Conservation (phyloP, 164 flowering plant species). For the Tetracentron sinense region DNA sequence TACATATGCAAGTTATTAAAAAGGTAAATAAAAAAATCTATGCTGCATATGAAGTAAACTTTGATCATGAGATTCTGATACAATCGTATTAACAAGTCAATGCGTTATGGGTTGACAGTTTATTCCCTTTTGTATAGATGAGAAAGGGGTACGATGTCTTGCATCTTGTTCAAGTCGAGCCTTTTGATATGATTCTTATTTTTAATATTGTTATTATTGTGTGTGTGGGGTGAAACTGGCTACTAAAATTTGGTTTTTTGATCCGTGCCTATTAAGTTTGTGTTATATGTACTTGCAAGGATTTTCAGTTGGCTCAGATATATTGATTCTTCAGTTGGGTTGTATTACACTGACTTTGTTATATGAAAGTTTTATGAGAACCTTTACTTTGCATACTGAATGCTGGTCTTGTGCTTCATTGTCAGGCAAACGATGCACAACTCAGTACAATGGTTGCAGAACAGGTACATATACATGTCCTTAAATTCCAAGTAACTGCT, state of each 20-base stretch:
- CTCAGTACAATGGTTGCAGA: constrained; percentile 99
- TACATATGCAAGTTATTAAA: no score
- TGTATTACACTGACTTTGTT: no score
- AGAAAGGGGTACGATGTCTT: background rate
- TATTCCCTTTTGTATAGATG: background rate
- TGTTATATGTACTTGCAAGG: no score
- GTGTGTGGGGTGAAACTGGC: background rate
- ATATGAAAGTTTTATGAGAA: background rate
- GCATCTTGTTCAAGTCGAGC: background rate
- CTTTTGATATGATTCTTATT: no score
- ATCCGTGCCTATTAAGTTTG: background rate
- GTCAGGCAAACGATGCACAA: constrained; percentile 97
- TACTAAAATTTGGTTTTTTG: background rate
- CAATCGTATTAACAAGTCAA: background rate
- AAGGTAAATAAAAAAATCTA: no score
- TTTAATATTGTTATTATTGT: background rate
- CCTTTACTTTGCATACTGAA: background rate
- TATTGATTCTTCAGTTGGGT: no score
- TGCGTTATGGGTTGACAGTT: background rate
- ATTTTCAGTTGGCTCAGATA: no score
- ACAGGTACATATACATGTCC: constrained; percentile 47
- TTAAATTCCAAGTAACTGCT: background rate
- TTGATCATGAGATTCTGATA: background rate
- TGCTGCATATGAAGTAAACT: background rate
- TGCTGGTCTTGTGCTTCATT: constrained; percentile 13